Conservation (phyloP, 495 filamentous ascomycete species). For the Neurospora terricola region DNA sequence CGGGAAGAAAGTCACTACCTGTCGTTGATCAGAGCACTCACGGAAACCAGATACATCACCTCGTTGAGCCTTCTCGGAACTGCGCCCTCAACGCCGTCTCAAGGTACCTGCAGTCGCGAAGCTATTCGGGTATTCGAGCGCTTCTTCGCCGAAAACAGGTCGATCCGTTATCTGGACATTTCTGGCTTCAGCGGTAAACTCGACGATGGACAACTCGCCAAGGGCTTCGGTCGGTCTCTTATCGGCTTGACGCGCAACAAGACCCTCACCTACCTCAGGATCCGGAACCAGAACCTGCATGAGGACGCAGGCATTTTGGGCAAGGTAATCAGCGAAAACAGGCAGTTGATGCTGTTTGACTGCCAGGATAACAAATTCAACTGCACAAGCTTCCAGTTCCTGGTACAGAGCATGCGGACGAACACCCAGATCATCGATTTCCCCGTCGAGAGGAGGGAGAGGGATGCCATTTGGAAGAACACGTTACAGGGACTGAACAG, state of each 20-base stretch:
- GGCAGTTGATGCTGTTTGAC: slow-evolving; percentile 20
- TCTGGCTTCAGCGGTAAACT: slow-evolving; percentile 84
- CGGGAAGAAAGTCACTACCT: slow-evolving; percentile 67
- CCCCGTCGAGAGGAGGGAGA: slow-evolving; percentile 13
- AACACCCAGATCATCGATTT: slow-evolving; percentile 19
- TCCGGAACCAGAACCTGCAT: slow-evolving; percentile 50
- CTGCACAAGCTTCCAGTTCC: slow-evolving; percentile 23
- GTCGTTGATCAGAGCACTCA: slow-evolving; percentile 60
- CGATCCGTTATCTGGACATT: slow-evolving; percentile 69
- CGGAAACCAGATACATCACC: slow-evolving; percentile 59
- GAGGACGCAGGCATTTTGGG: slow-evolving; percentile 42
- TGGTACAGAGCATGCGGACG: slow-evolving; percentile 19
- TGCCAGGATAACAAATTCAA: slow-evolving; percentile 35
- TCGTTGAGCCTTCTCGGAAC: slow-evolving; percentile 84
- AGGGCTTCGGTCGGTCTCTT: slow-evolving; percentile 69
- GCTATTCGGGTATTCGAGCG: slow-evolving; percentile 63
- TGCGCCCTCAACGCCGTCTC: slow-evolving; percentile 61
- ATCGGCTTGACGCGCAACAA: slow-evolving; percentile 66
- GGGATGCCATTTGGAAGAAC: slow-evolving; percentile 15
- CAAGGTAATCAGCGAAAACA: slow-evolving; percentile 25
- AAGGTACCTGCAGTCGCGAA: slow-evolving; percentile 40
- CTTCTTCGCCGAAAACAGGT: slow-evolving; percentile 71
- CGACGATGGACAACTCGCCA: slow-evolving; percentile 76
- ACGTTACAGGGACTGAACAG: slow-evolving; percentile 11
- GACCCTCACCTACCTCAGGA: slow-evolving; percentile 61